Evolutionary conservation across 2,329 filamentous ascomycete genomes (phyloP), one percentile per base, ranked within the genome.

Genomic region (Xylaria sp.): DNA sequence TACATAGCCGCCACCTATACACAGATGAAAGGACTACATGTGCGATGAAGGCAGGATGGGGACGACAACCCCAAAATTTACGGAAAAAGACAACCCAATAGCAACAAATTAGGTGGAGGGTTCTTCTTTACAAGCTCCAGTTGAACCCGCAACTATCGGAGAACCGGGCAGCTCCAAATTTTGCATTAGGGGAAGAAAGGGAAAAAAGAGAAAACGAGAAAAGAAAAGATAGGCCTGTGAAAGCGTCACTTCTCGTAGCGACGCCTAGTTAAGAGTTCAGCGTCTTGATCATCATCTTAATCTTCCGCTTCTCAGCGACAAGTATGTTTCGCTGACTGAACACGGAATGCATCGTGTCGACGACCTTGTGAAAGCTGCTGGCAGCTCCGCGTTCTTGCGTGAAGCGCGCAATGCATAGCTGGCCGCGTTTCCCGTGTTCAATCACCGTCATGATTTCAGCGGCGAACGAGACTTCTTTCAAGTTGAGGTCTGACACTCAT

Each of bases 341-440:
- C 17, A 93, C 87, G 21, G 87, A 84, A 72, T 90, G 86, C 74
- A 98, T 85, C 2, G 92, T 91, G 67, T 94, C 91, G 30, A 97
- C 88, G 9, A 97, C 92, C 76, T 89, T 90, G 78, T 93, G 88
- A 82, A 98, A 97, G 73, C 92, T 96, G 75, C 92, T 96, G 45
- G 93, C 94, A 1, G 95, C 94, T n/a, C 95, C 96, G 66, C 90
- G 90, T 77, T 96, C 93, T 77, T 98, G 94, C 1, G 92, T 95
- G 78, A 98, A 93, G 42, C 93, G 91, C 34, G 93, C 89, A 71
- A 98, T 89, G 78, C 91, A 92, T 62, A 98, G 86, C 55, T 90
- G 90, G 54, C 89, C 90, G 71, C 89, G 90, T 75, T 88, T 90
- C 56, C 93, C 93, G 76, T 96, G 92, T 81, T 97, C 93, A 69